phyloP scores from a whole-genome alignment of 345 rosid species.

The Litchi chinensis region DNA sequence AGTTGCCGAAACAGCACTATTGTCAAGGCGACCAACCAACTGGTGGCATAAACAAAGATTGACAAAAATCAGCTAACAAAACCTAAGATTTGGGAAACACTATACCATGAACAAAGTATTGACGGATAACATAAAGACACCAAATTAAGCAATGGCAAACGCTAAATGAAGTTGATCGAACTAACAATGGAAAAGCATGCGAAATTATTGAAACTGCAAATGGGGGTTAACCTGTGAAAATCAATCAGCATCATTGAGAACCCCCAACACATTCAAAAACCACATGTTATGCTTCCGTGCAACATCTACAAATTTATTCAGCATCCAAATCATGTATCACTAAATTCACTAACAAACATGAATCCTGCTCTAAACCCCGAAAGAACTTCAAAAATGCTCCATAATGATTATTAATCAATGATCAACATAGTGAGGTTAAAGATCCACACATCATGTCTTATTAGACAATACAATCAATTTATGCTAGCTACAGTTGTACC shows the following conservation, averaged over 20 bases:
- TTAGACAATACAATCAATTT: too few species aligned
- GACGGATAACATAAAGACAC: not conserved
- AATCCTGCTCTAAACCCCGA: not conserved
- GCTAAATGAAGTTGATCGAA: not conserved
- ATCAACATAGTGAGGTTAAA: too few species aligned
- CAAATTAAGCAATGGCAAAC: not conserved
- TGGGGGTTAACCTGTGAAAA: not conserved
- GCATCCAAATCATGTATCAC: not conserved
- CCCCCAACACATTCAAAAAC: not conserved
- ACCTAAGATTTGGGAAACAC: not conserved
- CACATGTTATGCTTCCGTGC: not conserved
- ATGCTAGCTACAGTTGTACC: too few species aligned
- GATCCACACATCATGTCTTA: too few species aligned
- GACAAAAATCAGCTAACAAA: not conserved
- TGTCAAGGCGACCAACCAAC: constrained; percentile 98
- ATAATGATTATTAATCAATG: too few species aligned
- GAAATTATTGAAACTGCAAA: not conserved
- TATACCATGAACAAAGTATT: not conserved
- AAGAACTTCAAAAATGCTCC: too few species aligned
- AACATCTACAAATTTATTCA: not conserved
- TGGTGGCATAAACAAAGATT: constrained; percentile 25
- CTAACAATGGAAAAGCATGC: not conserved
- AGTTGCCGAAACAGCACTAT: constrained; percentile 84
- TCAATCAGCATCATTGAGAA: not conserved
- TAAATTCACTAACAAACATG: not conserved